These are phyloP conservation scores for Talaromyces adpressus DNA, from an alignment of 495 filamentous ascomycete genomes.

Conservation along the genomic window DNA sequence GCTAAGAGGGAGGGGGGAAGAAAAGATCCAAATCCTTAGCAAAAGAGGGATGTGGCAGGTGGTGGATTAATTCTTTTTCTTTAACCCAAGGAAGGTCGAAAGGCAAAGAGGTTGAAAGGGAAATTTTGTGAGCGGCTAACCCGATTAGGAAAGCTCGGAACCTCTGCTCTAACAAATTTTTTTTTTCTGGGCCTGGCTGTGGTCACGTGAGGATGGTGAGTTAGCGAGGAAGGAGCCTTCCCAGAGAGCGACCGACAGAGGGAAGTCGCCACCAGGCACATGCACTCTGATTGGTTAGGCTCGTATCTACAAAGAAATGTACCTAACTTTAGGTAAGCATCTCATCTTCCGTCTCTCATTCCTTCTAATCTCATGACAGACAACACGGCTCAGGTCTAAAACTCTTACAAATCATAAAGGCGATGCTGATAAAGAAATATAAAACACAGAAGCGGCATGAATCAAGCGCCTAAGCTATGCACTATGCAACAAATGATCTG, in stretches of 20 bases:
- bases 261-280: background rate
- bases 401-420: background rate
- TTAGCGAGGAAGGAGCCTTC: background rate
- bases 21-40: slow-evolving; percentile 27
- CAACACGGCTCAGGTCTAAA: background rate
- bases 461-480: slow-evolving; percentile 7
- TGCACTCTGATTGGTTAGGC: background rate
- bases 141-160: slow-evolving; percentile 1
- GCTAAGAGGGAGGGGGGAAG: slow-evolving; percentile 35
- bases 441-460: background rate
- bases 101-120: slow-evolving; percentile 32
- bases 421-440: background rate
- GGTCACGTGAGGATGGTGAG: background rate
- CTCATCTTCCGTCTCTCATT: background rate
- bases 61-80: slow-evolving; percentile 12
- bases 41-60: slow-evolving; percentile 15
- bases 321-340: too few relatives aligned
- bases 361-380: background rate
- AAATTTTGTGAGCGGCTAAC: slow-evolving; percentile 16
- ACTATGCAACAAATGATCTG: slow-evolving; percentile 6
- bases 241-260: background rate
- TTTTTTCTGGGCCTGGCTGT: background rate
- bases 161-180: background rate
- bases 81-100: slow-evolving; percentile 26
- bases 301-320: background rate